Evolutionary conservation across 2,329 filamentous ascomycete species (phyloP), one percentile per base, ranked within the genome.

Genomic region (Ophiocordyceps camponoti-rufipedis): DNA sequence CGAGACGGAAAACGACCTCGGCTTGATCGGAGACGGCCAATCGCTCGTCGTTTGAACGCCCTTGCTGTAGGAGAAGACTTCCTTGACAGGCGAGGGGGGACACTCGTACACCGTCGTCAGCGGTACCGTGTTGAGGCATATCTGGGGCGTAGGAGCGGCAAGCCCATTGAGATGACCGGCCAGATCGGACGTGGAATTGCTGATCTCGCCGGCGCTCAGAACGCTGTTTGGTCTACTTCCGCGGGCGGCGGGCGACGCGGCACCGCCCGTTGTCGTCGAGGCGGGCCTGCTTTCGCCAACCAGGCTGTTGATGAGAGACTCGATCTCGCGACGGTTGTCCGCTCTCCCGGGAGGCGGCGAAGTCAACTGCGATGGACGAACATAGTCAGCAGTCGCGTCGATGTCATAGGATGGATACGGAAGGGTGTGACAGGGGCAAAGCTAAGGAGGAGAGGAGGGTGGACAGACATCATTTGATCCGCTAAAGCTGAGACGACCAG

Each of bases 31-130:
- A 47, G 70, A 67, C 16, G 71, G 68, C 77, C 84, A 84, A 50
- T 81, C 78, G 55, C 86, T 82, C 19, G 82, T 78, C 14, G 91
- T 95, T 63, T 98, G 93, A 19, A 96, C 87, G 46, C 80, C 88
- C 67, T 95, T 96, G 71, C 85, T 96, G 70, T 98, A 98, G 45
- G 87, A 94, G 57, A 94, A 87, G 48, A 94, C 71, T 62, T 98
- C 91, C 51, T 82, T 77, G 46, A 81, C 75, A 32, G 82, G 78
- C 18, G 79, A 81, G 1, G 84, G 82, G 2, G 82, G 78, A 51
- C 78, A 83, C 61, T 94, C 88, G 63, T 82, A 87, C 48, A 91
- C 75, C 32, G 85, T 87, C 16, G 80, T 78, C 45, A 86, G 70
- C 8, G 83, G 72, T 11, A 77, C 78, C 1, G 87, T 82, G 8